Conservation (phyloP, 2,329 filamentous ascomycete species). For the Aspergillus thermomutatus region DNA sequence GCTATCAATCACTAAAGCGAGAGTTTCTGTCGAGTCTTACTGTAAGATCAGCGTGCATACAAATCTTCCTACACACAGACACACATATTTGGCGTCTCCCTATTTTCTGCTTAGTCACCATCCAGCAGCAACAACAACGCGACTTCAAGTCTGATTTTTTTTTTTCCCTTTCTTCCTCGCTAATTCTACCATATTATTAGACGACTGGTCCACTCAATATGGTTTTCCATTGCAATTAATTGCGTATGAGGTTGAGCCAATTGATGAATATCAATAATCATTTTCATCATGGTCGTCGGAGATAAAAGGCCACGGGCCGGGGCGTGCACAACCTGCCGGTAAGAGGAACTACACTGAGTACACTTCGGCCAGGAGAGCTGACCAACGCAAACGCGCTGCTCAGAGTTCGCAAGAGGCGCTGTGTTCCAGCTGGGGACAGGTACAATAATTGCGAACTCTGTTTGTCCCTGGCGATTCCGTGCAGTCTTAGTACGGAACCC, state of each 20-base stretch:
- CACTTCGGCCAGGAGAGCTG: neutral
- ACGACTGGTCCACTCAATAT: neutral
- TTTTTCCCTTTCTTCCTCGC: neutral
- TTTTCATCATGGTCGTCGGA: neutral
- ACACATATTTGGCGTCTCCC: neutral
- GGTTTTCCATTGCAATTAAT: neutral
- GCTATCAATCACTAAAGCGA: neutral
- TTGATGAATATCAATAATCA: neutral
- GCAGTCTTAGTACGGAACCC: conserved; percentile 7
- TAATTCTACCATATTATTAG: neutral
- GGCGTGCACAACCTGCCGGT: conserved; percentile 16
- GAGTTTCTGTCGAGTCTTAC: neutral
- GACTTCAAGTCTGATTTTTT: neutral
- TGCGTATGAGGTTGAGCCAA: neutral
- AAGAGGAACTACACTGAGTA: neutral
- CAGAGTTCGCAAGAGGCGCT: conserved; percentile 15
- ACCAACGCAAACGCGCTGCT: neutral
- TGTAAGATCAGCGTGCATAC: neutral
- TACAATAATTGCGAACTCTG: conserved; percentile 11
- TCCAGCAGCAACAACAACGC: neutral
- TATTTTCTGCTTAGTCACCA: neutral
- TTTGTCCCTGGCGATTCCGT: conserved; percentile 10
- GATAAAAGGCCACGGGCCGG: conserved; percentile 11
- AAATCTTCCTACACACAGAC: neutral
- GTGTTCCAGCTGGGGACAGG: conserved; percentile 11